Conservation (phyloP, 345 rosid genomes). For the Combretum micranthum region DNA sequence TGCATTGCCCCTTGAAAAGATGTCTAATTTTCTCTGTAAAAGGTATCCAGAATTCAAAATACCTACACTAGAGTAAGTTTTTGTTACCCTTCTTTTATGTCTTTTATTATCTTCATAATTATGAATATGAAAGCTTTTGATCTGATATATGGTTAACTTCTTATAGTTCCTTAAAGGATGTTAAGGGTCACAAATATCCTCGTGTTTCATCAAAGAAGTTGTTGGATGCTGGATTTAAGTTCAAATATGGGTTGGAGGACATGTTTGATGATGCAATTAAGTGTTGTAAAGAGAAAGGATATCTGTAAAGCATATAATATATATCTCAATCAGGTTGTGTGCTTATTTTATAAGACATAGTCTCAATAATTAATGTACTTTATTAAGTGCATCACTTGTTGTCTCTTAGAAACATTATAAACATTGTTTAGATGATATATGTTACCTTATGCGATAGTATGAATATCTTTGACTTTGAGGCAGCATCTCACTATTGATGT, state of each 20-base stretch:
- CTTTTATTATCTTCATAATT: constrained; percentile 5
- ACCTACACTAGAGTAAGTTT: constrained; percentile 21
- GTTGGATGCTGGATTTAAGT: constrained; percentile 28
- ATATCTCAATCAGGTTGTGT: too few relatives aligned
- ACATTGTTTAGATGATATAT: too few relatives aligned
- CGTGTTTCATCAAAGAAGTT: constrained; percentile 26
- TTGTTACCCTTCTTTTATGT: background rate
- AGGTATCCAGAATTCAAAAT: constrained; percentile 22
- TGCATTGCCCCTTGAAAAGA: constrained; percentile 6
- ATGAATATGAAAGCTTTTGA: background rate
- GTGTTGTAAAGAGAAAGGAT: constrained; percentile 26
- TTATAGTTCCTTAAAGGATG: constrained; percentile 4
- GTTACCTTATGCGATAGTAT: too few relatives aligned
- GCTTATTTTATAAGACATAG: too few relatives aligned
- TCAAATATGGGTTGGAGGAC: constrained; percentile 20
- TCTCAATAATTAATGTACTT: too few relatives aligned
- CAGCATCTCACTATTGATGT: too few relatives aligned
- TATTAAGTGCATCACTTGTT: too few relatives aligned
- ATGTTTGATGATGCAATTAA: constrained; percentile 26
- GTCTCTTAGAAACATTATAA: too few relatives aligned
- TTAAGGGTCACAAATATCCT: background rate
- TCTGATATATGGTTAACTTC: background rate
- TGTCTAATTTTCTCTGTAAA: constrained; percentile 21
- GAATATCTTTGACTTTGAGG: too few relatives aligned
- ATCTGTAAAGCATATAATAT: background rate